A percentile compares a stretch with the other conserved stretches of the same genome.
Evolutionary conservation across 768 basidiomycete species (phyloP).

Genomic region (Amyloporia xantha): DNA sequence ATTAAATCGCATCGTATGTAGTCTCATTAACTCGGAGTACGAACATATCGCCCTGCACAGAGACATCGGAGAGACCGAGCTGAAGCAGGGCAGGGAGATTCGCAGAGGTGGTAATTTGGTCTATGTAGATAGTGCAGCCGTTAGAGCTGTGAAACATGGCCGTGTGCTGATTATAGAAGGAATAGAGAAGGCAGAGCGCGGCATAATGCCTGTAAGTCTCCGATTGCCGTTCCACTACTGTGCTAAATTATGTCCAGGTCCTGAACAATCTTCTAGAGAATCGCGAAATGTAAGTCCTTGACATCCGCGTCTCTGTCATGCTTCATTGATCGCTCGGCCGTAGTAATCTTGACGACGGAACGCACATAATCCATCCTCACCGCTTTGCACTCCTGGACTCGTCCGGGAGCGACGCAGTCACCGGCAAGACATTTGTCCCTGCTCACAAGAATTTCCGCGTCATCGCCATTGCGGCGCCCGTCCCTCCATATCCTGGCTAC

Average conservation of each 20-base stretch:
- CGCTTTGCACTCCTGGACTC: conserved; percentile 45
- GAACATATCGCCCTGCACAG: conserved; percentile 62
- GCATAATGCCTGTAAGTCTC: conserved; percentile 57
- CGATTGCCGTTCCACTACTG: neutral
- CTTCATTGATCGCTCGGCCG: neutral
- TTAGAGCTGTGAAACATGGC: conserved; percentile 59
- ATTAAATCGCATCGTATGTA: conserved; percentile 1
- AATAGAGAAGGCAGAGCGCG: conserved; percentile 66
- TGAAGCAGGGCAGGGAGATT: conserved; percentile 67
- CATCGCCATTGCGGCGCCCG: conserved; percentile 63
- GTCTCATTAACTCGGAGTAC: conserved; percentile 57
- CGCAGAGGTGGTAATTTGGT: conserved; percentile 51
- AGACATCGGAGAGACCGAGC: conserved; percentile 66
- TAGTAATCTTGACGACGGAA: conserved; percentile 66
- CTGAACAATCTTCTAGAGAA: conserved; percentile 66
- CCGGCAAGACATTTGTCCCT: conserved; percentile 42
- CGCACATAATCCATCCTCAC: conserved; percentile 61
- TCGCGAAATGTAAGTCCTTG: conserved; percentile 60
- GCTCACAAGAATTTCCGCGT: conserved; percentile 65
- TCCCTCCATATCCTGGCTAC: conserved; percentile 62
- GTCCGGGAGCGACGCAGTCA: conserved; percentile 9
- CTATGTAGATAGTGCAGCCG: conserved; percentile 65
- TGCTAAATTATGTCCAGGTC: conserved; percentile 19
- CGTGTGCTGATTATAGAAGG: conserved; percentile 61
- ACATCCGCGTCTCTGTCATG: neutral